Conservation (phyloP, 2,329 filamentous ascomycete species). For the Aspergillus sp. region DNA sequence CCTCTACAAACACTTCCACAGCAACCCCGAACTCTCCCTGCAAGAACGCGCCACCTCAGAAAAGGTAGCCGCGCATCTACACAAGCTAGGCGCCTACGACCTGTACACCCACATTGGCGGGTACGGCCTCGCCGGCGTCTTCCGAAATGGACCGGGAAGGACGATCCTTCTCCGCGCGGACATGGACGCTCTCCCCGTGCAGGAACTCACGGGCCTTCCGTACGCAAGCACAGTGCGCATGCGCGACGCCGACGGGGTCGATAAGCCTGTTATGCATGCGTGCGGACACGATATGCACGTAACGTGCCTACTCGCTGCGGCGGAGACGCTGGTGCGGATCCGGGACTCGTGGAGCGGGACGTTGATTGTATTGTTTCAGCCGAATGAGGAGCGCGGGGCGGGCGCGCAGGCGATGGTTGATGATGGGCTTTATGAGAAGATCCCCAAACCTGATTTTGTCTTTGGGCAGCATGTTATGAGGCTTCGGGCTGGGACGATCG, state of each 20-base stretch:
- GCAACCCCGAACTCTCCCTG: slow-evolving; percentile 62
- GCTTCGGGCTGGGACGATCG: slow-evolving; percentile 46
- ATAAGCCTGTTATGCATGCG: slow-evolving; percentile 64
- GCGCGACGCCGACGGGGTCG: slow-evolving; percentile 53
- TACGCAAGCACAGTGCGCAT: slow-evolving; percentile 54
- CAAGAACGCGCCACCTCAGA: slow-evolving; percentile 60
- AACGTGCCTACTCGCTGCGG: slow-evolving; percentile 59
- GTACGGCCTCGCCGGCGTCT: slow-evolving; percentile 49
- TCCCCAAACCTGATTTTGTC: slow-evolving; percentile 60
- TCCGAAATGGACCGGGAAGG: slow-evolving; percentile 48
- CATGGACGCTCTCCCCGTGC: slow-evolving; percentile 55
- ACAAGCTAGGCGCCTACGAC: slow-evolving; percentile 36
- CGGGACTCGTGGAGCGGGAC: slow-evolving; percentile 64
- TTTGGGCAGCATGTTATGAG: slow-evolving; percentile 63
- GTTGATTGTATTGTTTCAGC: slow-evolving; percentile 68
- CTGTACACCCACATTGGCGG: slow-evolving; percentile 53
- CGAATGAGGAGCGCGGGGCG: slow-evolving; percentile 66
- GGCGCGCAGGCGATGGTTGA: slow-evolving; percentile 68
- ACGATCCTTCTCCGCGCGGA: slow-evolving; percentile 55
- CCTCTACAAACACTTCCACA: slow-evolving; percentile 64
- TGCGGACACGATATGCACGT: slow-evolving; percentile 67
- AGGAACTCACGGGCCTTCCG: slow-evolving; percentile 52
- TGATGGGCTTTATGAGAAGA: slow-evolving; percentile 58
- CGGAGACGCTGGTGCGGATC: slow-evolving; percentile 53
- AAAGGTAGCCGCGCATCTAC: slow-evolving; percentile 51